Base-by-base conservation (phyloP, 129 eudicot genomes). In the Gnaphalium uliginosum region DNA sequence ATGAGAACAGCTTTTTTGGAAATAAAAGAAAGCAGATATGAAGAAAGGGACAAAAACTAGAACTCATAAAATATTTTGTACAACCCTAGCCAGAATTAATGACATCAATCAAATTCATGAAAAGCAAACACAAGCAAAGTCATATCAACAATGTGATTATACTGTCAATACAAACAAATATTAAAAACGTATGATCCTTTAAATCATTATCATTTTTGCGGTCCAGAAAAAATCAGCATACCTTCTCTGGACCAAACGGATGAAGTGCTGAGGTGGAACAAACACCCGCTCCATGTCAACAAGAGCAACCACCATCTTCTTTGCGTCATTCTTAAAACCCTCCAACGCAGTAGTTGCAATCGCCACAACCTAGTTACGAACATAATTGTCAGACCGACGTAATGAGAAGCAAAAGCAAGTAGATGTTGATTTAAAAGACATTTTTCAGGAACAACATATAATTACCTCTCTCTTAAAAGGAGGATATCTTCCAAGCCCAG, bases 401-500 rank as follows among this genome's bases (percentile, higher is more conserved):
- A 35, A 46, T 25, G 53, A 32, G 54, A 61, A 60, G 51, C 67
- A 72, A 65, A 79, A 68, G 32, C 76, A 78, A 39, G 48, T 14
- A 77, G 25, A 37, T 54, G 71, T n/a, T 30, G 27, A 64, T 6
- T 10, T 69, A 17, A 50, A 63, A 69, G 17, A 58, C 17, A 13
- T 26, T 57, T 32, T 43, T 35, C 48, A 75, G 68, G 68, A 71
- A 46, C 71, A 19, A 69, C 17, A 22, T 29, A 70, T 13, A 30
- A 19, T 22, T 4, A 43, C 99, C 96, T 95, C 99, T 89, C 99
- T 79, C 87, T 95, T 95, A 61, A 95, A 95, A 48, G 94, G 87
- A 46, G 96, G 99, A 81, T 95, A 95, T 86, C 96, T 89, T 79
- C 99, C 97, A n/a, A 95, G 99, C 53, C 99, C 99, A 25, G 99